Evolutionary conservation across 148 eudicot species (phyloP), one percentile per base, ranked within the genome.

Genomic region (Linanthus parryae): DNA sequence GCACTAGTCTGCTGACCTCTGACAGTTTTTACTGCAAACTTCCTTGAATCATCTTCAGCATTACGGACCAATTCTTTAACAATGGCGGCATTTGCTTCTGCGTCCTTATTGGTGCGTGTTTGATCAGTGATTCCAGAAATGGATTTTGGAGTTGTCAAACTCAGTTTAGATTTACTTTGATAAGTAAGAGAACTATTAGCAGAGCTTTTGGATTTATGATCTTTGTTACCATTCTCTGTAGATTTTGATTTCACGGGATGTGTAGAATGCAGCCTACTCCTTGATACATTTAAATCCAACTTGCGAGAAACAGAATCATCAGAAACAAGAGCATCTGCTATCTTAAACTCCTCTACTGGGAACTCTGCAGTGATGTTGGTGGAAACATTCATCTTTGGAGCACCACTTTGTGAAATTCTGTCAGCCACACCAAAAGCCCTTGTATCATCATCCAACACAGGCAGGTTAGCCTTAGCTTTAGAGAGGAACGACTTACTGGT

Each of bases 1-100:
- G 67, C 33, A 58, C 62, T 24, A 37, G 81, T 53, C 52, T 72
- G 76, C 42, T 63, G 77, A 54, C 65, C 75, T 27, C 72, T 73
- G 39, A 78, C 79, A 65, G 81, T 63, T 68, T 76, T 92, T 65
- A 78, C 47, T 53, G 95, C 75, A 55, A 73, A 67, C 58, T 88
- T 81, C 72, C 70, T 62, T 39, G 83, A 73, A 72, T 83, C 71
- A 59, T 78, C 87, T 57, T 82, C 84, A 52, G 72, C 46, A 63
- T 82, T 82, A 57, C 48, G 47, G 48, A 84, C 78, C 41, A 88
- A 40, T 29, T 80, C 75, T 63, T 82, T 83, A 14, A 73, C 52
- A 31, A 71, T 57, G 53, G 50, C 20, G 54, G 62, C 76, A 67
- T 54, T 69, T 30, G 62, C 57, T 61, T 34, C 57, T 33, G 53